phyloP scores from a whole-genome alignment of 495 filamentous ascomycete species.

The Podospora appendiculata region DNA sequence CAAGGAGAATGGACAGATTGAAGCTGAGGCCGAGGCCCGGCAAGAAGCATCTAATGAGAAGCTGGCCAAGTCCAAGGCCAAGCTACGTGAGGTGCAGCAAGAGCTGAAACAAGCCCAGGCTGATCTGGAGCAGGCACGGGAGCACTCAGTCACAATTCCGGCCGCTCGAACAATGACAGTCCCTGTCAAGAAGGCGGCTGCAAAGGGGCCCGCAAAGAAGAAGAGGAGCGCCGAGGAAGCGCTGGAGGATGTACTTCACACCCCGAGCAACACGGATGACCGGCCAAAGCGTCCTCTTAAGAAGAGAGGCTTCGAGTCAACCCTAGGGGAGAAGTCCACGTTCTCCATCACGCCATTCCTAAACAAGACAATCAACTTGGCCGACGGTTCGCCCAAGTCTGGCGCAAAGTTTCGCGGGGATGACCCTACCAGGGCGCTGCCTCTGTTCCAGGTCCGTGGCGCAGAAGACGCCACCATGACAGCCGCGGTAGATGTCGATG shows the following conservation, averaged over 20 bases:
- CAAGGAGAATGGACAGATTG: constrained; percentile 26
- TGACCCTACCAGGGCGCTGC: constrained; percentile 9
- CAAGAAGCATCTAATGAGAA: constrained; percentile 56
- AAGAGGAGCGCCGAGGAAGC: constrained; percentile 27
- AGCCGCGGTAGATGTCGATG: not conserved
- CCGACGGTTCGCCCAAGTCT: constrained; percentile 14
- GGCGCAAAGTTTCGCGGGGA: constrained; percentile 4
- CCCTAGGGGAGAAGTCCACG: constrained; percentile 73
- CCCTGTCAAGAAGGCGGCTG: constrained; percentile 29
- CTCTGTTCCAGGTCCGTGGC: constrained; percentile 7
- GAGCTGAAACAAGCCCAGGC: constrained; percentile 54
- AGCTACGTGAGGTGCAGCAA: constrained; percentile 58
- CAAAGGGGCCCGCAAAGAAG: constrained; percentile 27
- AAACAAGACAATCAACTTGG: constrained; percentile 59
- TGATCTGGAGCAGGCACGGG: constrained; percentile 33
- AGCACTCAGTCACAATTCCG: constrained; percentile 11
- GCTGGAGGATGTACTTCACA: constrained; percentile 28
- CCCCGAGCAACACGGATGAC: constrained; percentile 25
- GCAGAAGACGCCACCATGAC: constrained; percentile 7
- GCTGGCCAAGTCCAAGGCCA: constrained; percentile 57
- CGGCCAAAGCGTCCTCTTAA: constrained; percentile 31
- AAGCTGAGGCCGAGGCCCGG: constrained; percentile 45
- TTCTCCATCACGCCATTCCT: constrained; percentile 93
- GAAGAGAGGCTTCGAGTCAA: constrained; percentile 44
- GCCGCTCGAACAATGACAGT: constrained; percentile 16